These are phyloP conservation scores for Penicillium sp. DNA, from an alignment of 2,329 filamentous ascomycete species.

Conservation along the genomic window DNA sequence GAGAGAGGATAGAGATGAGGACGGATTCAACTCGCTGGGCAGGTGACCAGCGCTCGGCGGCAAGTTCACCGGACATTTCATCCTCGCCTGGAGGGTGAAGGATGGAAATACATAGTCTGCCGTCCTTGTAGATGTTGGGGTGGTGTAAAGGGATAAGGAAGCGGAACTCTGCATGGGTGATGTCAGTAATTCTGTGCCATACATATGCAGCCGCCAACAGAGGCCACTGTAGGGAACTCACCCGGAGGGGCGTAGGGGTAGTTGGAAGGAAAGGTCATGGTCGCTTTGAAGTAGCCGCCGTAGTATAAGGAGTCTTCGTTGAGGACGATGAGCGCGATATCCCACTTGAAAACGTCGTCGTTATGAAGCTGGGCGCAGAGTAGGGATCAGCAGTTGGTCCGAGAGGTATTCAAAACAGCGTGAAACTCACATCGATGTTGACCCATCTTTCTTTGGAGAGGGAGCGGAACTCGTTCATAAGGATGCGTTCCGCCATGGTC, in stretches of 20 bases:
- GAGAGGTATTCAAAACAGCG: slow-evolving; percentile 1
- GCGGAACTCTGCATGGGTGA: slow-evolving; percentile 62
- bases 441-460: slow-evolving; percentile 92
- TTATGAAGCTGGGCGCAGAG: slow-evolving; percentile 61
- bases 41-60: slow-evolving; percentile 90
- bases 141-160: slow-evolving; percentile 81
- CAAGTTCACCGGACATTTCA: slow-evolving; percentile 83
- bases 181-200: not conserved
- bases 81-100: slow-evolving; percentile 90
- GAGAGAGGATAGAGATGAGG: slow-evolving; percentile 83
- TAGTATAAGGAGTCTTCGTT: slow-evolving; percentile 91
- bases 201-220: not conserved
- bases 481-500: slow-evolving; percentile 67
- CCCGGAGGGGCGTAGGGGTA: slow-evolving; percentile 85
- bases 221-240: slow-evolving; percentile 30
- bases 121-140: slow-evolving; percentile 90
- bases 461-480: slow-evolving; percentile 83
- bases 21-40: slow-evolving; percentile 94
- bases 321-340: slow-evolving; percentile 82
- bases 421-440: slow-evolving; percentile 69
- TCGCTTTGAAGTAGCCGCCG: slow-evolving; percentile 86
- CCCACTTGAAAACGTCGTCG: slow-evolving; percentile 84
- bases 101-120: slow-evolving; percentile 93
- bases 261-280: slow-evolving; percentile 82
- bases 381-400: not conserved